A percentile compares a stretch with the other conserved stretches of the same genome.
These are phyloP conservation scores for Nicotiana sylvestris DNA, from an alignment of 257 asterid species.

Conservation along the genomic window DNA sequence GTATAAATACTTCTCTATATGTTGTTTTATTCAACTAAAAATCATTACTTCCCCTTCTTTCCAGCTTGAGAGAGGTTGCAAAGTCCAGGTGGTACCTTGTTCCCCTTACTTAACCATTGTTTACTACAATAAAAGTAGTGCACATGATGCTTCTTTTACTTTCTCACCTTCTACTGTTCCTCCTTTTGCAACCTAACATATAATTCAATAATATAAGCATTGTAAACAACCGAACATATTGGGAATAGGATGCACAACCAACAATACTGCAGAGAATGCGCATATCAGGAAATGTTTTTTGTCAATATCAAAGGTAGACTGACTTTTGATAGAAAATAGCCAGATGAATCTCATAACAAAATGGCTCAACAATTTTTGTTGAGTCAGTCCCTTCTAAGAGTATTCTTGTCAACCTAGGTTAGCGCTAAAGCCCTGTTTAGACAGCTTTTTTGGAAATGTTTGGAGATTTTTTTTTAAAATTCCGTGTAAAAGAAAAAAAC, in stretches of 20 bases:
- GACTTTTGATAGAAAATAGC: not conserved
- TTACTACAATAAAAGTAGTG: not conserved
- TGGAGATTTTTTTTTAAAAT: not conserved
- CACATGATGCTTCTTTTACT: not conserved
- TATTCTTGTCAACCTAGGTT: not conserved
- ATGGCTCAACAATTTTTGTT: not conserved
- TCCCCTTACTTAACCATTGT: not conserved
- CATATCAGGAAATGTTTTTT: too few relatives aligned
- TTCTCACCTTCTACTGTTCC: not conserved
- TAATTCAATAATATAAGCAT: too few relatives aligned
- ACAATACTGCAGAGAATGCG: too few relatives aligned
- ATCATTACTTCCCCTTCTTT: not conserved
- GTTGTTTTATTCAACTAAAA: not conserved
- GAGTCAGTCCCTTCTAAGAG: not conserved
- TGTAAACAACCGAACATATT: too few relatives aligned
- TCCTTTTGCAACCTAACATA: not conserved
- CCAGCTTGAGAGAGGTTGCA: not conserved
- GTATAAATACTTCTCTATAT: not conserved
- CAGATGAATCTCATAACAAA: not conserved
- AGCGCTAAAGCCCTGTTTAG: not conserved
- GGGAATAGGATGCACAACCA: too few relatives aligned
- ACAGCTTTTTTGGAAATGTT: not conserved
- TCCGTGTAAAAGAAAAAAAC: not conserved
- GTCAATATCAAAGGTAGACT: too few relatives aligned
- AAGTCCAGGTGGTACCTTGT: not conserved